Evolutionary conservation across 768 basidiomycete species (phyloP), one percentile per base, ranked within the genome.

Genomic region (Austroboletus festivus): DNA sequence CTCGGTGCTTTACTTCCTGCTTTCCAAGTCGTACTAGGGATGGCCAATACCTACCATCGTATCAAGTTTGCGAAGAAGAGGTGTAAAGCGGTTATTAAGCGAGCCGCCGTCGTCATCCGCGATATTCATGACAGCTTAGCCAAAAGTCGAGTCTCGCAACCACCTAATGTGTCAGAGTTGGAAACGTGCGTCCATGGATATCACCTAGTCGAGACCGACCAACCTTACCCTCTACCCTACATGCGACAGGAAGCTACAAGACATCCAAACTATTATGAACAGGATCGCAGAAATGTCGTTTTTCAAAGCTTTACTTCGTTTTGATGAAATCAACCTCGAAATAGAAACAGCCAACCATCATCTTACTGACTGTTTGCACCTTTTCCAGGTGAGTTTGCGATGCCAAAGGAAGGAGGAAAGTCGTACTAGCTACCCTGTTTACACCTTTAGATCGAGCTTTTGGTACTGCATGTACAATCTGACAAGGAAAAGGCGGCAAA

Each of bases 101-200:
- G 28, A 22, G 38, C 51, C 12, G 46, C 42, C 16, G 20, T 26
- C 9, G 11, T 52, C 13, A 21, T 52, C 30, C 47, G 26, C 9
- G 42, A 30, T 4, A 33, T 44, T 12, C 22, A 52, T 16, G 24
- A 38, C 10, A 20, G n/a, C n/a, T n/a, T 16, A 18, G 22, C 13
- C 23, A 30, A 37, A 0, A 34, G 13, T 38, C 35, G 30, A 16
- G 1, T 8, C 19, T 22, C n/a, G 8, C 4, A 5, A 28, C 26
- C 11, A 12, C 11, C 33, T 12, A 16, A 38, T 12, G 10, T 45
- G 19, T 12, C 20, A 19, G 20, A 39, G 16, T 37, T 51, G 15
- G 18, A 30, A 24, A 18, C 19, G 50, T 51, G 34, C 35, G 50
- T 51, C n/a, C n/a, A n/a, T n/a, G n/a, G n/a, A n/a, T n/a, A n/a